These are phyloP conservation scores for Boletus rufocinnamomeus DNA, from an alignment of 768 basidiomycete species.

Conservation along the genomic window DNA sequence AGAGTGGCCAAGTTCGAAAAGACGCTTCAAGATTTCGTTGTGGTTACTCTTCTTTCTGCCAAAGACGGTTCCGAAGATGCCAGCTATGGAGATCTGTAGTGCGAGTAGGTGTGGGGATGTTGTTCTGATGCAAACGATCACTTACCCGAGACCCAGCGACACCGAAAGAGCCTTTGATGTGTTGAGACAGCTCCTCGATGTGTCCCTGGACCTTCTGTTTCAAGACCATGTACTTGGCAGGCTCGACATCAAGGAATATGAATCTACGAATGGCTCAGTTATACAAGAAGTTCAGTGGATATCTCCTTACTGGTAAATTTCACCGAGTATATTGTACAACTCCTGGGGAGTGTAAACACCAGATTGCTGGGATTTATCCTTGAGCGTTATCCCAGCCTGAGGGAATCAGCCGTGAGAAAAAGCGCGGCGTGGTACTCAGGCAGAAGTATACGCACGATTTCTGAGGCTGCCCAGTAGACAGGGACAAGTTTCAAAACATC, in stretches of 20 bases:
- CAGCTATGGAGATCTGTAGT: slow-evolving; percentile 35
- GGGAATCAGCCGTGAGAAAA: slow-evolving; percentile 2
- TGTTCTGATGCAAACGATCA: not conserved
- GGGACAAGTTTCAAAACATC: slow-evolving; percentile 69
- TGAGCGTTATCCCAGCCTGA: slow-evolving; percentile 74
- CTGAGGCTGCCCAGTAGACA: slow-evolving; percentile 66
- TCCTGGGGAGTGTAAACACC: slow-evolving; percentile 65
- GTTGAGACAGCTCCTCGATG: slow-evolving; percentile 51
- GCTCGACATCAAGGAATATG: slow-evolving; percentile 73
- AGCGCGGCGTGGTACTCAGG: too few species aligned
- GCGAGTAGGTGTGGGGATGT: not conserved
- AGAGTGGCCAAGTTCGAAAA: slow-evolving; percentile 57
- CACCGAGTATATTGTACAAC: slow-evolving; percentile 62
- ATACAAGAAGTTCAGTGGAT: not conserved
- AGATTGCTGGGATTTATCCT: slow-evolving; percentile 50
- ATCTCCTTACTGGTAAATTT: slow-evolving; percentile 64
- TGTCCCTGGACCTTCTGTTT: slow-evolving; percentile 53
- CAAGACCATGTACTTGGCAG: slow-evolving; percentile 56
- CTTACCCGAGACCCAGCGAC: slow-evolving; percentile 47
- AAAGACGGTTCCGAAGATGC: slow-evolving; percentile 53
- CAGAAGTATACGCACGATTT: slow-evolving; percentile 53
- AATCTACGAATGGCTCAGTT: slow-evolving; percentile 46
- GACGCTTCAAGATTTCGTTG: slow-evolving; percentile 54
- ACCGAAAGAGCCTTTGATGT: slow-evolving; percentile 56
- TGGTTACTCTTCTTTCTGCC: slow-evolving; percentile 43